Evolutionary conservation across 257 asterid genomes (phyloP).

Genomic region (Solanum bulbocastanum): DNA sequence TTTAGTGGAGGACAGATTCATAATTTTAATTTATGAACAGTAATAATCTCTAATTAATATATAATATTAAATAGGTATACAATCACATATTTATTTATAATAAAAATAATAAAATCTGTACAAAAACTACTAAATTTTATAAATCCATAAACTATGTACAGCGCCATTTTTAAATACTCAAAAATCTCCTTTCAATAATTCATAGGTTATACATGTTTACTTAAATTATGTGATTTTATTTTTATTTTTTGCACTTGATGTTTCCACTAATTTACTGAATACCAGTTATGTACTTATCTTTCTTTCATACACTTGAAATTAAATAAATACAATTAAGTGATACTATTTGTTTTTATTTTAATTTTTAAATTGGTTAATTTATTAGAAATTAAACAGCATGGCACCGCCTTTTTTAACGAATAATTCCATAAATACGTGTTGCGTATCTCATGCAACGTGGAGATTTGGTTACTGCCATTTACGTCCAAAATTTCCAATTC

Average conservation of each 20-base stretch:
- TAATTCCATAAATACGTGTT: background rate
- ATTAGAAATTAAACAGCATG: background rate
- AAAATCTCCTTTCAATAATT: background rate
- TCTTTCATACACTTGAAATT: background rate
- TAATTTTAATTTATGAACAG: no score
- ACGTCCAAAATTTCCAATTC: background rate
- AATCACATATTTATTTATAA: background rate
- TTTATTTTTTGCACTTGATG: background rate
- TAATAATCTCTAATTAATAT: no score
- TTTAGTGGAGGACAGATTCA: background rate
- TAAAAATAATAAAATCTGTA: no score
- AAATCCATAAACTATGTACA: no score
- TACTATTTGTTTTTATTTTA: background rate
- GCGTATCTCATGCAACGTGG: background rate
- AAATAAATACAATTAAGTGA: background rate
- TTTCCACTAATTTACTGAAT: background rate
- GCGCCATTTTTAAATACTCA: no score
- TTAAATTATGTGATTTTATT: background rate
- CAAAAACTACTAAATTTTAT: background rate
- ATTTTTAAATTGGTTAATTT: background rate
- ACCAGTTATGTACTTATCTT: background rate
- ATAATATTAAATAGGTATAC: background rate
- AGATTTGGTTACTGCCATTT: background rate
- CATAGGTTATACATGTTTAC: background rate
- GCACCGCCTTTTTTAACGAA: background rate